Evolutionary conservation across 2,329 filamentous ascomycete genomes (phyloP).

Genomic region (Botrytis porri): DNA sequence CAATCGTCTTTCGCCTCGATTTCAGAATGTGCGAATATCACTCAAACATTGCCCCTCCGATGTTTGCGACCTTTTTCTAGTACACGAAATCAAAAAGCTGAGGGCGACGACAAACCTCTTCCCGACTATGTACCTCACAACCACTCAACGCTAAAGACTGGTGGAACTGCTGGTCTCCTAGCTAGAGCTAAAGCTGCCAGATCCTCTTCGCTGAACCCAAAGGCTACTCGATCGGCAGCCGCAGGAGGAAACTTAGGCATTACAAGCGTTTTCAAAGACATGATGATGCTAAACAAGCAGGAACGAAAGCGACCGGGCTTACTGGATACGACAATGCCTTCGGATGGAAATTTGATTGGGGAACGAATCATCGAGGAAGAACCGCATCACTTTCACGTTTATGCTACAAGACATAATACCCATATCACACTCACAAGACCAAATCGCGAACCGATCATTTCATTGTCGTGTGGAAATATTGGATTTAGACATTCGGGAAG

Average conservation of each 20-base stretch:
- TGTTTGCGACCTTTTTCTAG: conserved; percentile 39
- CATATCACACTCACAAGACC: conserved; percentile 88
- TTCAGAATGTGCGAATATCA: conserved; percentile 21
- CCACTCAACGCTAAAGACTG: neutral
- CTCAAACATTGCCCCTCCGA: conserved; percentile 20
- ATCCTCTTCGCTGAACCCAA: conserved; percentile 14
- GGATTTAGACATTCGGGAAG: conserved; percentile 84
- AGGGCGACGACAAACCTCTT: conserved; percentile 20
- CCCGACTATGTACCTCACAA: conserved; percentile 1
- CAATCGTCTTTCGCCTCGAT: conserved; percentile 28
- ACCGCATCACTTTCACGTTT: conserved; percentile 85
- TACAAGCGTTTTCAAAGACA: neutral
- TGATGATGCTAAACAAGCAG: neutral
- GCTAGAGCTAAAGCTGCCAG: neutral
- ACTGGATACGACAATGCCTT: neutral
- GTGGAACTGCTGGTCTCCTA: neutral
- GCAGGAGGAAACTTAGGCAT: neutral
- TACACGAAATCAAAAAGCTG: conserved; percentile 31
- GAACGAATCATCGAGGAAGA: conserved; percentile 45
- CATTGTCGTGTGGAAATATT: conserved; percentile 78
- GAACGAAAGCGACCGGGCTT: neutral
- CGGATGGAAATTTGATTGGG: conserved; percentile 28
- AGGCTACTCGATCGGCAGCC: conserved; percentile 5
- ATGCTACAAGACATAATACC: conserved; percentile 87
- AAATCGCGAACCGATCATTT: conserved; percentile 74